Base-by-base conservation (phyloP, 305 asterid genomes). In the Vinca major region DNA sequence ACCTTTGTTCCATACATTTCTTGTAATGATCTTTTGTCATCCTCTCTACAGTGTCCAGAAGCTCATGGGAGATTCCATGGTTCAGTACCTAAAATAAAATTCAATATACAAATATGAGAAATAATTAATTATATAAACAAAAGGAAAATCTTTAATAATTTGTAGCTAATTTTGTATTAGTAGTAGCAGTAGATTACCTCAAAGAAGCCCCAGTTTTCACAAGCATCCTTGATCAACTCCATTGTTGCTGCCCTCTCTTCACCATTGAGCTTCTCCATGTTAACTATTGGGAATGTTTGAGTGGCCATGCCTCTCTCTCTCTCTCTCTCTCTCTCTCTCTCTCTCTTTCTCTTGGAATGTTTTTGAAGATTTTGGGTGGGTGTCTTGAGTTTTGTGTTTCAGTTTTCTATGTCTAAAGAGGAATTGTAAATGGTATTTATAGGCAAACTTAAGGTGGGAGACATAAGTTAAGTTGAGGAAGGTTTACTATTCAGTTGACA, bases 131-230 rank as follows among this genome's bases (percentile, higher is more conserved):
- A 14, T 5, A 16, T 14, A 14, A 14, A 4, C 26, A 52, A 41
- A 62, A 62, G 3, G 1, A n/a, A 7, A 62, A n/a, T 0, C 8
- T 41, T 4, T 4, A 1, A 41, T 41, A 0, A 41, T 41, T 4
- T 41, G 2, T 41, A 41, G 5, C 5, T 41, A 41, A 26, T 26
- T 41, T 4, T 41, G 8, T 2, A 41, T 4, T 4, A 41, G 4
- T 11, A 6, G 1, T 55, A 5, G n/a, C n/a, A n/a, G 33, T n/a
- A 7, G 4, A 20, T 1, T 55, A 89, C 97, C 98, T 89, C 96
- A 73, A 91, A 91, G 84, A 89, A 91, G 10, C 96, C 98, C 98
- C 98, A 91, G 74, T 91, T 89, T 65, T 88, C 88, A 55, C 98
- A 91, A 47, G 95, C 98, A 71, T 89, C 96, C 11, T 86, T 73